These are phyloP conservation scores for Ilyonectria robusta DNA, from an alignment of 2,329 filamentous ascomycete genomes.

Conservation along the genomic window DNA sequence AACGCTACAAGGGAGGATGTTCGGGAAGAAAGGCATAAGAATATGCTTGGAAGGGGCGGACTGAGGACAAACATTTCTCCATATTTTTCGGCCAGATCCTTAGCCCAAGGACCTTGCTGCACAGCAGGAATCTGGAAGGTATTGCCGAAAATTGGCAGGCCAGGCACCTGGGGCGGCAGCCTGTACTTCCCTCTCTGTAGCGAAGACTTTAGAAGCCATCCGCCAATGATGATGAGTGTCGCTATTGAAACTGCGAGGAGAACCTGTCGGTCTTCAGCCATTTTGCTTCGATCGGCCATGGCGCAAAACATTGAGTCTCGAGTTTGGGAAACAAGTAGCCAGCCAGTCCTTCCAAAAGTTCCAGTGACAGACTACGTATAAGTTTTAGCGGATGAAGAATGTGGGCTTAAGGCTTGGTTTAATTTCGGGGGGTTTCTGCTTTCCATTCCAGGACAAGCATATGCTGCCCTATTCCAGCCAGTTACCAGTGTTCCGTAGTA, in stretches of 20 bases:
- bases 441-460: no score
- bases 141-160: slow-evolving; percentile 4
- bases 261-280: not conserved
- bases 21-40: not conserved
- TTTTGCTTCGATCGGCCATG: not conserved
- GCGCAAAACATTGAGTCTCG: not conserved
- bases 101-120: slow-evolving; percentile 1
- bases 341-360: not conserved
- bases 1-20: not conserved
- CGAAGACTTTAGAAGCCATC: slow-evolving; percentile 1
- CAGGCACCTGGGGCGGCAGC: slow-evolving; percentile 5
- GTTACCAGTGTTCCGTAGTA: no score
- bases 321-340: not conserved
- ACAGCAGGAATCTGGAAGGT: slow-evolving; percentile 2
- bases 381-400: no score
- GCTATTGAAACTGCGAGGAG: not conserved
- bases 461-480: no score
- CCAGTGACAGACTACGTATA: not conserved
- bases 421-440: no score
- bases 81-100: slow-evolving; percentile 1
- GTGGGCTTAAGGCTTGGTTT: no score
- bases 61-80: slow-evolving; percentile 6
- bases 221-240: not conserved
- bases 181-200: slow-evolving; percentile 5
- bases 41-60: not conserved